Conservation (phyloP, 1,139 yeast genomes). For the Suhomyces coccinellae region DNA sequence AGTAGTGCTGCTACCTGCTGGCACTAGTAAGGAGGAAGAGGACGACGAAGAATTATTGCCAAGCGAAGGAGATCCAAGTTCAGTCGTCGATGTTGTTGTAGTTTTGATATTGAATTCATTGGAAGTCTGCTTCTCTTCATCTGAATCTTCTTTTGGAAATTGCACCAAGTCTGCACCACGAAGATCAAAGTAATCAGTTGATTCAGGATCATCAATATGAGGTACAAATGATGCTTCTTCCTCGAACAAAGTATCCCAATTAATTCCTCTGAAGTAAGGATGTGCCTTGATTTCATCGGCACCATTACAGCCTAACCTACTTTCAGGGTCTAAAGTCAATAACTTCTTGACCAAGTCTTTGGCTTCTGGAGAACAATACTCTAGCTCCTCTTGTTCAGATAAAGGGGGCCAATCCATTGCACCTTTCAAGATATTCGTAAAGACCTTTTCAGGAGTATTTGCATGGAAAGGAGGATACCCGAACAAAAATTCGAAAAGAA, state of each 20-base stretch:
- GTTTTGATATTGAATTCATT: slow-evolving; percentile 4
- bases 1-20: slow-evolving; percentile 8
- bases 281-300: slow-evolving; percentile 78
- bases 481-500: slow-evolving; percentile 84
- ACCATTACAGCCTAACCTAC: slow-evolving; percentile 74
- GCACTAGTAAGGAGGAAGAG: slow-evolving; percentile 16
- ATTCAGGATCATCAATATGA: slow-evolving; percentile 72
- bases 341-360: slow-evolving; percentile 69
- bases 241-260: slow-evolving; percentile 74
- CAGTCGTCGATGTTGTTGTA: slow-evolving; percentile 16
- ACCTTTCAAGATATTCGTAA: slow-evolving; percentile 73
- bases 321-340: slow-evolving; percentile 59
- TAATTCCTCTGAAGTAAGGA: slow-evolving; percentile 67
- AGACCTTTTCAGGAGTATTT: slow-evolving; percentile 74
- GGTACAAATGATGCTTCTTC: slow-evolving; percentile 89
- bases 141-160: slow-evolving; percentile 55
- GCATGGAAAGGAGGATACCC: slow-evolving; percentile 98
- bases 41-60: slow-evolving; percentile 10
- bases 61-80: slow-evolving; percentile 23
- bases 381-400: slow-evolving; percentile 47
- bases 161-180: slow-evolving; percentile 80
- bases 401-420: slow-evolving; percentile 83
- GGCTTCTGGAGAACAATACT: slow-evolving; percentile 64
- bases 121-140: slow-evolving; percentile 27
- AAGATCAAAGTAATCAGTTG: slow-evolving; percentile 86